These are phyloP conservation scores for Furcasterigmium sp. DNA, from an alignment of 2,329 filamentous ascomycete genomes.

Conservation along the genomic window DNA sequence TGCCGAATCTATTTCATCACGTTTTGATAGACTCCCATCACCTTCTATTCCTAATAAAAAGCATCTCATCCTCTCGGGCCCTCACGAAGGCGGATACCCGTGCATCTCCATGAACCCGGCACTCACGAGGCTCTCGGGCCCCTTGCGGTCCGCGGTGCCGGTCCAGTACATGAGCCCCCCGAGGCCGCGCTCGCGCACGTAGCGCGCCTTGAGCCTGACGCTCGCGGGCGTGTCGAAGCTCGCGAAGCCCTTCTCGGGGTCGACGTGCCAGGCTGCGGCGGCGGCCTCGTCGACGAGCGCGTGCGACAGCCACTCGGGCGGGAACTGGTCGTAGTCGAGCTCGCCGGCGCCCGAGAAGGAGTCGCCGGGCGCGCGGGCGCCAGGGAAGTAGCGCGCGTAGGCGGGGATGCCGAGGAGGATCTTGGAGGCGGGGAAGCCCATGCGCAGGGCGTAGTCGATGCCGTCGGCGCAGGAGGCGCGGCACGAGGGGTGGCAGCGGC, in stretches of 20 bases:
- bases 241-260: constrained; percentile 45
- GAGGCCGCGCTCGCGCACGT: constrained; percentile 46
- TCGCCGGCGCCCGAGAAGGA: constrained; percentile 42
- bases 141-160: constrained; percentile 52
- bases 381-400: constrained; percentile 58
- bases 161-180: constrained; percentile 68
- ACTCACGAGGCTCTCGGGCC: constrained; percentile 51
- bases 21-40: too few species aligned
- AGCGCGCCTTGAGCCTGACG: constrained; percentile 56
- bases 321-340: constrained; percentile 59
- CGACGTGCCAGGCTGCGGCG: constrained; percentile 54
- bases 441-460: constrained; percentile 45
- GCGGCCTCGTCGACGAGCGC: constrained; percentile 42
- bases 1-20: too few species aligned
- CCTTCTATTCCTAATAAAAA: too few species aligned
- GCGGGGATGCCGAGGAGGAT: constrained; percentile 58
- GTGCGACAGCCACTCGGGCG: constrained; percentile 38
- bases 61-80: too few species aligned
- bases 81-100: constrained; percentile 1
- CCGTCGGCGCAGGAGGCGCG: constrained; percentile 40
- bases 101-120: constrained; percentile 51
- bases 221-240: constrained; percentile 60
- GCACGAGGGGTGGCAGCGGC: constrained; percentile 5
- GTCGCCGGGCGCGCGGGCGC: constrained; percentile 47
- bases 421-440: constrained; percentile 51